Percentiles rank a stretch among this genome's conserved stretches.
These are phyloP conservation scores for Penicillium polonicum DNA, from an alignment of 2,329 filamentous ascomycete species.

Conservation along the genomic window DNA sequence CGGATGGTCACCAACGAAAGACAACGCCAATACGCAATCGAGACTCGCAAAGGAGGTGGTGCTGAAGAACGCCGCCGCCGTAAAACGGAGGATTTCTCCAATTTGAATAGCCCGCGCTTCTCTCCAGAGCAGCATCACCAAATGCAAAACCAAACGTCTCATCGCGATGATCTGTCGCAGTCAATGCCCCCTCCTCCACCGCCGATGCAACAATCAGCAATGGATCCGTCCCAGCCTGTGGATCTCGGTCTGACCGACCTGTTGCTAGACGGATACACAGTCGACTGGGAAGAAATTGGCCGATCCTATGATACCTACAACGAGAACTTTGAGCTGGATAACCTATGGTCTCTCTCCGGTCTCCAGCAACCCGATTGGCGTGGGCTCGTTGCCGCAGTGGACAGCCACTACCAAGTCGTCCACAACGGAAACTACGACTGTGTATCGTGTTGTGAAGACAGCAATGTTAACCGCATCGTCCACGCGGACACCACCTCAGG, in stretches of 20 bases:
- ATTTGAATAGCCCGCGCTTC: constrained; percentile 26
- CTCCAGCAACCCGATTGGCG: constrained; percentile 44
- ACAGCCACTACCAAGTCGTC: constrained; percentile 44
- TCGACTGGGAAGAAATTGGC: constrained; percentile 40
- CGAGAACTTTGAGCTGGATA: constrained; percentile 42
- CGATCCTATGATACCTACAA: constrained; percentile 42
- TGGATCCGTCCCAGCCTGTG: constrained; percentile 24
- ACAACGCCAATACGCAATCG: constrained; percentile 57
- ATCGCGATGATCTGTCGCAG: constrained; percentile 25
- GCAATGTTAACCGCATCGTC: constrained; percentile 39
- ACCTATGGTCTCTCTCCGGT: constrained; percentile 43
- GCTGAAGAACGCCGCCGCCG: constrained; percentile 38
- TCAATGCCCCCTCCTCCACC: constrained; percentile 25
- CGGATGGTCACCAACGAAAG: constrained; percentile 62
- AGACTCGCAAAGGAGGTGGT: constrained; percentile 52
- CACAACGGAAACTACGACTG: constrained; percentile 40
- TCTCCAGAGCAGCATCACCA: constrained; percentile 35
- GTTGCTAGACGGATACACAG: constrained; percentile 39
- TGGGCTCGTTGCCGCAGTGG: constrained; percentile 45
- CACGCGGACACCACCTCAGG: constrained; percentile 32
- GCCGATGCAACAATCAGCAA: constrained; percentile 26
- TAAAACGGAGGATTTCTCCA: constrained; percentile 37
- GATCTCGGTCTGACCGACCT: constrained; percentile 39
- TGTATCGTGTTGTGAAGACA: constrained; percentile 32
- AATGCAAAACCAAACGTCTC: constrained; percentile 29